These are phyloP conservation scores for Xylaria sp. DNA, from an alignment of 2,329 filamentous ascomycete genomes.

Conservation along the genomic window DNA sequence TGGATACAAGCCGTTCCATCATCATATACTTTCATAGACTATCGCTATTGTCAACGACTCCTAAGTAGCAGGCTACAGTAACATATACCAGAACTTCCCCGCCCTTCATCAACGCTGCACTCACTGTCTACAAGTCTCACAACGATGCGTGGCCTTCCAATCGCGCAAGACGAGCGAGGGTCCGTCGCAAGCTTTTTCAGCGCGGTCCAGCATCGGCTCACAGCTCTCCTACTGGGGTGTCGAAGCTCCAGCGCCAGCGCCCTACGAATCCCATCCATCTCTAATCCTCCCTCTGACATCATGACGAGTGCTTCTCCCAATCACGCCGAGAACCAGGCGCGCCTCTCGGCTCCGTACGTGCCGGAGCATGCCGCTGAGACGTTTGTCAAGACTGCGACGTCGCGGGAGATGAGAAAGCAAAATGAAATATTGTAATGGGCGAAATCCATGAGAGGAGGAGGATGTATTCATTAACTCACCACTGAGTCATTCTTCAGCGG, in stretches of 20 bases:
- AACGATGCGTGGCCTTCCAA: slow-evolving; percentile 20
- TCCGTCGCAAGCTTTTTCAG: slow-evolving; percentile 20
- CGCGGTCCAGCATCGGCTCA: slow-evolving; percentile 27
- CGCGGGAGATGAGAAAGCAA: slow-evolving; percentile 52
- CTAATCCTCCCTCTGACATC: not conserved
- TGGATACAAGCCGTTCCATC: not conserved
- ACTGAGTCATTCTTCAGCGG: not conserved
- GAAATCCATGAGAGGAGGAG: not conserved
- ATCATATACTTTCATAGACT: not conserved
- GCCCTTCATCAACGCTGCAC: not conserved
- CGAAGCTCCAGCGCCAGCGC: slow-evolving; percentile 5
- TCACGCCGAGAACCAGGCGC: slow-evolving; percentile 9
- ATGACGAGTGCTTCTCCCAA: not conserved
- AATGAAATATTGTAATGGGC: slow-evolving; percentile 48
- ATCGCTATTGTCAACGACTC: not conserved
- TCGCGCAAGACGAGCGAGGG: slow-evolving; percentile 7
- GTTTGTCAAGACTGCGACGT: slow-evolving; percentile 56
- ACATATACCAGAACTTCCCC: not conserved
- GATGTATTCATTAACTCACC: not conserved
- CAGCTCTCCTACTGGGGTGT: not conserved
- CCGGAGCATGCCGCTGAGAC: slow-evolving; percentile 56
- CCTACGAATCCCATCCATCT: slow-evolving; percentile 10
- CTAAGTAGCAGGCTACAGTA: not conserved
- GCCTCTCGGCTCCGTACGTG: slow-evolving; percentile 38
- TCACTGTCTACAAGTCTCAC: not conserved